Evolutionary conservation across 78 protist genomes (phyloP).

Genomic region (Dictyostelium citrinum): DNA sequence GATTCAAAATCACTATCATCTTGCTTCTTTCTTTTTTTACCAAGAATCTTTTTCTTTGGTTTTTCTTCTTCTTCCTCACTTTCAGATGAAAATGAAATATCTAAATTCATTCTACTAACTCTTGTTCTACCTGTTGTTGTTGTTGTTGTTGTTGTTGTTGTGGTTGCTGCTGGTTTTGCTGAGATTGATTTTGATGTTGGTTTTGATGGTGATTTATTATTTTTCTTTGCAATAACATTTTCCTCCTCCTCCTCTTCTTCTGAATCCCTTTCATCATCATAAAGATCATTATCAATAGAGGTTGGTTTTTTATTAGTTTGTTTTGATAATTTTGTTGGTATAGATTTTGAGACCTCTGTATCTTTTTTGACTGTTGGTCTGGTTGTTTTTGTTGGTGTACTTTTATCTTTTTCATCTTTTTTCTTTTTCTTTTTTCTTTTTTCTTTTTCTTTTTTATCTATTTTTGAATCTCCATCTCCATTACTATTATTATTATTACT

Average conservation of each 20-base stretch:
- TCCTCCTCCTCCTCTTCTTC: neutral
- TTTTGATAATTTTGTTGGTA: neutral
- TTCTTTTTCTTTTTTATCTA: neutral
- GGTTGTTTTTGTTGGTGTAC: neutral
- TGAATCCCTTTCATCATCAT: neutral
- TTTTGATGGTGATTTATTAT: neutral
- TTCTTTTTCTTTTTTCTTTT: no score
- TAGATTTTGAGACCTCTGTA: neutral
- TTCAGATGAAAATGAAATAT: neutral
- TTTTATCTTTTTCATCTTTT: neutral
- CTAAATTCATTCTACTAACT: neutral
- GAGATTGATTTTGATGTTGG: neutral
- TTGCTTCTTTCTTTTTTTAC: constrained; percentile 33
- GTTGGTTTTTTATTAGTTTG: neutral
- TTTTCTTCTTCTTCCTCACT: neutral
- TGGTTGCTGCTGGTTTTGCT: neutral
- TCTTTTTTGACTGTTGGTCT: neutral
- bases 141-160: neutral
- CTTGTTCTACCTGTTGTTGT: neutral
- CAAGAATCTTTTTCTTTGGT: neutral
- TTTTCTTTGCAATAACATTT: neutral
- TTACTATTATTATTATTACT: no score
- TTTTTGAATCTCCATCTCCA: neutral
- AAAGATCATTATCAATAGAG: neutral
- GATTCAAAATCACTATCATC: constrained; percentile 43